Conservation (phyloP, 2,329 filamentous ascomycete genomes). For the Hymenoscyphus albidus region DNA sequence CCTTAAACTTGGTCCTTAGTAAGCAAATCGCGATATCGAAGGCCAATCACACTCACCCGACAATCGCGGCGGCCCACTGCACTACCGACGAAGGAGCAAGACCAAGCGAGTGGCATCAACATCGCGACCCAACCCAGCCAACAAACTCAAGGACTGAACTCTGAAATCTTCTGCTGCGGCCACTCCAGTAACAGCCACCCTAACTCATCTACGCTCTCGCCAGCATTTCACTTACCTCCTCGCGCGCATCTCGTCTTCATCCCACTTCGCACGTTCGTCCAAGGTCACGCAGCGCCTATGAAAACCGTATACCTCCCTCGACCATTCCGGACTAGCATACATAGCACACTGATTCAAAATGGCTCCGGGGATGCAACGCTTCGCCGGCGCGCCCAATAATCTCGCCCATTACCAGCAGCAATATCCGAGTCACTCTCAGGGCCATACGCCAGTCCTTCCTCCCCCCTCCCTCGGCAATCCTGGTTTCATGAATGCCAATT, state of each 20-base stretch:
- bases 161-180: background rate
- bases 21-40: constrained; percentile 4
- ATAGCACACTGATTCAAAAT: constrained; percentile 33
- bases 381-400: constrained; percentile 34
- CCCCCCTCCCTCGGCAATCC: constrained; percentile 62
- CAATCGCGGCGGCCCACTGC: background rate
- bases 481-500: constrained; percentile 66
- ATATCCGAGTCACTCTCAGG: constrained; percentile 44
- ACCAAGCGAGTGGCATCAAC: constrained; percentile 1
- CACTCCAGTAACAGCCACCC: background rate
- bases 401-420: constrained; percentile 38
- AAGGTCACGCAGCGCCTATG: constrained; percentile 34
- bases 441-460: constrained; percentile 45
- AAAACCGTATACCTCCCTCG: constrained; percentile 31
- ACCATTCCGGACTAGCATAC: constrained; percentile 32
- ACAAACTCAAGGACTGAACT: background rate
- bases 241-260: background rate
- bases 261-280: constrained; percentile 5
- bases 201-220: background rate
- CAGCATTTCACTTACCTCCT: background rate
- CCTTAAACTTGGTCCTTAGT: constrained; percentile 7
- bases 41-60: background rate
- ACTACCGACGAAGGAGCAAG: background rate
- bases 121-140: background rate
- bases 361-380: constrained; percentile 36